phyloP scores from a whole-genome alignment of 306 rosid species.

The Pachyrhizus erosus region DNA sequence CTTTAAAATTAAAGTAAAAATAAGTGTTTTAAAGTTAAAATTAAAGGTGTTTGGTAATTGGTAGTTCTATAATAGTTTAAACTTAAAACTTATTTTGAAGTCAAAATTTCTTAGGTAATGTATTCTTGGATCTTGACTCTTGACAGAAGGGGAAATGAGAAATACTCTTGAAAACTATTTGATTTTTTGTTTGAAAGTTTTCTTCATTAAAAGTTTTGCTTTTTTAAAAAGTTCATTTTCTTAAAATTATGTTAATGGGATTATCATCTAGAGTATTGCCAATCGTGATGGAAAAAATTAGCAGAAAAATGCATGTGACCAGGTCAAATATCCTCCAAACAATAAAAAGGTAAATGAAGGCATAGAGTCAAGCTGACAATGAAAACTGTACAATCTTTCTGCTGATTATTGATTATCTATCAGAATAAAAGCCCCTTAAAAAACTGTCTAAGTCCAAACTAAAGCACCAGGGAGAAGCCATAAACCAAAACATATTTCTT shows the following conservation, averaged over 20 bases:
- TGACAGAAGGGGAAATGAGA: too few species aligned
- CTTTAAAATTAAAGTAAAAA: too few species aligned
- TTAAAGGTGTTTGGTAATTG: too few species aligned
- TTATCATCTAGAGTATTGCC: not conserved
- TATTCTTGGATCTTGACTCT: too few species aligned
- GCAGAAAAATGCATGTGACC: not conserved
- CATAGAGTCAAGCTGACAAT: not conserved
- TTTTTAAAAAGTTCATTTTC: not conserved
- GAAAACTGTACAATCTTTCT: not conserved
- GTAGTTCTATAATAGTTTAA: too few species aligned
- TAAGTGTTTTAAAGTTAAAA: too few species aligned
- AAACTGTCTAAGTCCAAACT: slow-evolving; percentile 4
- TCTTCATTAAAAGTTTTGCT: too few species aligned
- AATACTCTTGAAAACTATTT: too few species aligned
- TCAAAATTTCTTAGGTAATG: too few species aligned
- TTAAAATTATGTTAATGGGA: not conserved
- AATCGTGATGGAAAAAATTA: not conserved
- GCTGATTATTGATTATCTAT: not conserved
- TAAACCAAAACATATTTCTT: not conserved
- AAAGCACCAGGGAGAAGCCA: not conserved
- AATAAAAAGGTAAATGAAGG: not conserved
- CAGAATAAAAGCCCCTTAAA: not conserved
- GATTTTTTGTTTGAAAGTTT: too few species aligned
- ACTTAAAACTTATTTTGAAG: too few species aligned
- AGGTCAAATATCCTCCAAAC: not conserved